Evolutionary conservation across 768 basidiomycete genomes (phyloP), one percentile per base, ranked within the genome.

Genomic region (Boletus coccyginus): DNA sequence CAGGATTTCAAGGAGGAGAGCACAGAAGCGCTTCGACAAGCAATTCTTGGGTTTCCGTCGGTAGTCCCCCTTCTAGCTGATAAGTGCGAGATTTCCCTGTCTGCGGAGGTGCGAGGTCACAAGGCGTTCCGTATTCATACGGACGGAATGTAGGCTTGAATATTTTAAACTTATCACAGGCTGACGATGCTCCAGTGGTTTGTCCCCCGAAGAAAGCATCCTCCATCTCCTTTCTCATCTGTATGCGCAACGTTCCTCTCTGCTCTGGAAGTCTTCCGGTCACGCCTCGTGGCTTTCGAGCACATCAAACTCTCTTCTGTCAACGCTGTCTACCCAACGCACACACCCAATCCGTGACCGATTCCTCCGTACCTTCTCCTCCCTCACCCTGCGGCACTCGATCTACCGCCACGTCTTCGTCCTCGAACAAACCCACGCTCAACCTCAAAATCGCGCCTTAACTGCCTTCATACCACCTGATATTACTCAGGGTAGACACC

Each of bases 151-250:
- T 90, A 59, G n/a, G 81, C 64, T 21, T 7, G 7, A n/a, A 10
- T 10, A 14, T 52, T 42, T 54, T 33, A 27, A 14, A 38, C 31
- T 16, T 14, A 16, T 45, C 45, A 9, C 29, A 24, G 7, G 31
- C 58, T 72, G 50, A 60, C 57, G 32, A 36, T 54, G 44, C 19
- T 44, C 14, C 56, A 62, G 61, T 77, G 82, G 47, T 69, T 66
- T 52, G 39, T 66, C 81, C 17, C 64, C 74, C 0, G 67, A 74
- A 16, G 66, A 80, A 27, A 70, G 76, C 10, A 79, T 81, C 3
- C 73, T 93, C 0, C 88, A 97, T 61, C 81, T 97, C 9, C 80
- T 98, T 5, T 89, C 91, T 0, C 91, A 94, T 65, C 82, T 98
- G 24, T 98, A 98, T 69, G 90, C 81, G 5, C 83, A 88, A 42